Percentiles rank a stretch among this genome's conserved stretches.
phyloP scores from a whole-genome alignment of 352 stramenopile species.

The Aphanomyces invadans region DNA sequence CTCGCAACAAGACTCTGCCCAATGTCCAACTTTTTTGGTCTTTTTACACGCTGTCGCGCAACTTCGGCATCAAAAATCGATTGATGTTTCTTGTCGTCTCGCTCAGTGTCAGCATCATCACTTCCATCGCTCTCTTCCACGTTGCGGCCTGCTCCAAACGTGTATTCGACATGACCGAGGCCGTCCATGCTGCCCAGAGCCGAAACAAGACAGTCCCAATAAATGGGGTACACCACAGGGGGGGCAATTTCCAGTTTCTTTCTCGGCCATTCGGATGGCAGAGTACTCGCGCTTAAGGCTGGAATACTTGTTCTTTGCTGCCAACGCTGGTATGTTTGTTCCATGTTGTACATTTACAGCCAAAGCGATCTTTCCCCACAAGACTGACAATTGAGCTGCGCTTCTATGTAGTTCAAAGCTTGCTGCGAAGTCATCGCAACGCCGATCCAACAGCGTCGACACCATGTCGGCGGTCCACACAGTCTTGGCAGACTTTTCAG shows the following conservation, averaged over 20 bases:
- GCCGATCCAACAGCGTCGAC: background rate
- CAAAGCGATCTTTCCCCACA: background rate
- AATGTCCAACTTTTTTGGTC: conserved; percentile 1
- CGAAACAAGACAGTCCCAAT: background rate
- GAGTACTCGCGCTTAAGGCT: conserved; percentile 3
- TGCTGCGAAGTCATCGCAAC: conserved; percentile 2
- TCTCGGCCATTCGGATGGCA: background rate
- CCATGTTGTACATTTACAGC: background rate
- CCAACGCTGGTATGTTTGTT: background rate
- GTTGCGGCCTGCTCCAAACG: background rate
- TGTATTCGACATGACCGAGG: background rate
- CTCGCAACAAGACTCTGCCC: background rate
- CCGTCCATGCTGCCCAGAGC: background rate
- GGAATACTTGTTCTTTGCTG: background rate
- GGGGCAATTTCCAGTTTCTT: background rate
- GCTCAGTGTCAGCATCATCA: background rate
- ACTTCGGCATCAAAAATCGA: background rate
- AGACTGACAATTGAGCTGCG: background rate
- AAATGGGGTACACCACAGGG: background rate
- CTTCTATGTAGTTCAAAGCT: background rate
- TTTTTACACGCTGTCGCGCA: background rate
- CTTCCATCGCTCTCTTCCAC: background rate
- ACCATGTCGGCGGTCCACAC: background rate
- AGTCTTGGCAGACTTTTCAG: background rate
- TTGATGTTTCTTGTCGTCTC: background rate